Percentiles rank a stretch among this genome's conserved stretches.
Conservation (phyloP, 2,329 filamentous ascomycete species). For the Epichloe aotearoae region DNA sequence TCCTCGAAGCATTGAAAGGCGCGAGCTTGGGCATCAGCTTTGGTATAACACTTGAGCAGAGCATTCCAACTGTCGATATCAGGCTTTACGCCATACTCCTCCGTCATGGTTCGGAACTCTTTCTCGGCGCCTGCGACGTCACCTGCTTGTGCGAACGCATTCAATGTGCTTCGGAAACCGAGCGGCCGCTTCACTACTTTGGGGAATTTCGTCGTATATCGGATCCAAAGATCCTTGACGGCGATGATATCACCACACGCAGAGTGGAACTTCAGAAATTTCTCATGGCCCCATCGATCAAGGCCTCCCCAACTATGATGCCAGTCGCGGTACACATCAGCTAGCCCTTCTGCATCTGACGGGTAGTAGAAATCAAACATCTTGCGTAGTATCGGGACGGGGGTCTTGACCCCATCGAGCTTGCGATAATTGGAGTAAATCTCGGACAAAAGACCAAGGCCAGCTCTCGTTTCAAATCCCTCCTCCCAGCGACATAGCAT, state of each 20-base stretch:
- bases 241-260: constrained; percentile 30
- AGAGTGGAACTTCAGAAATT: constrained; percentile 36
- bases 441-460: constrained; percentile 20
- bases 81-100: constrained; percentile 42
- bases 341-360: constrained; percentile 26
- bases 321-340: constrained; percentile 37
- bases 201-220: constrained; percentile 26
- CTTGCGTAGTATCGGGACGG: constrained; percentile 25
- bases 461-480: constrained; percentile 16
- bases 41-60: constrained; percentile 57
- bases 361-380: constrained; percentile 32
- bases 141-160: constrained; percentile 57
- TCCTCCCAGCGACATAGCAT: constrained; percentile 18
- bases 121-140: constrained; percentile 45
- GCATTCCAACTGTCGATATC: constrained; percentile 60
- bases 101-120: constrained; percentile 49
- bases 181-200: constrained; percentile 20
- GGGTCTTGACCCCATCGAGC: constrained; percentile 25
- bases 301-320: constrained; percentile 25
- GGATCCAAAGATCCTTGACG: constrained; percentile 31
- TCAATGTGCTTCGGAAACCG: constrained; percentile 46
- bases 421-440: constrained; percentile 34
- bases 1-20: constrained; percentile 51
- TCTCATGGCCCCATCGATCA: constrained; percentile 32
- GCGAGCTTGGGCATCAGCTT: constrained; percentile 51